phyloP scores from a whole-genome alignment of 306 rosid species.

The Canavalia ensiformis region DNA sequence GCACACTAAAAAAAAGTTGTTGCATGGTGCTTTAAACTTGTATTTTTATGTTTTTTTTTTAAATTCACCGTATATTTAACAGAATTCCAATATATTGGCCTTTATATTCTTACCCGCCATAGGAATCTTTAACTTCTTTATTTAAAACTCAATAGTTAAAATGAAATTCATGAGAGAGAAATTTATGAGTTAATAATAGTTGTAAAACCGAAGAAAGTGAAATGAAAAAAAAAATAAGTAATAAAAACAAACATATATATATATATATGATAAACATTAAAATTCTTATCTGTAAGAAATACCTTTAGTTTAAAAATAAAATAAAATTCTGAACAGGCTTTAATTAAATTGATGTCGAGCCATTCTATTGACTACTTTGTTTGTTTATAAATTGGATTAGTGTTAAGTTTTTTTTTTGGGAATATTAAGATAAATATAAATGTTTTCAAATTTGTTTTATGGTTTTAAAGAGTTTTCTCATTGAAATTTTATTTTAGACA shows the following conservation, averaged over 20 bases:
- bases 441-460: background rate
- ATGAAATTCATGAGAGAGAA: background rate
- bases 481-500: background rate
- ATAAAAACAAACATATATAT: background rate
- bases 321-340: too few species aligned
- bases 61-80: background rate
- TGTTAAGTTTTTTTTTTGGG: background rate
- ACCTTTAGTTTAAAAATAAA: too few species aligned
- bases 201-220: background rate
- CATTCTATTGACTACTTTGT: background rate
- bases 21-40: background rate
- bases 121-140: background rate
- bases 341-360: slow-evolving; percentile 1
- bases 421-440: background rate
- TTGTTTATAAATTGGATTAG: too few species aligned
- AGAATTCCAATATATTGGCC: background rate
- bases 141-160: background rate
- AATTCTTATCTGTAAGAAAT: background rate
- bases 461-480: background rate
- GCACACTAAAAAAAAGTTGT: background rate
- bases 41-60: background rate
- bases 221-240: background rate
- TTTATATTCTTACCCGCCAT: background rate
- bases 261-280: background rate
- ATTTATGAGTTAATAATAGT: slow-evolving; percentile 10